Percentiles rank a stretch among this genome's conserved stretches.
Evolutionary conservation across 306 rosid genomes (phyloP).

Genomic region (Cucurbita maxima): DNA sequence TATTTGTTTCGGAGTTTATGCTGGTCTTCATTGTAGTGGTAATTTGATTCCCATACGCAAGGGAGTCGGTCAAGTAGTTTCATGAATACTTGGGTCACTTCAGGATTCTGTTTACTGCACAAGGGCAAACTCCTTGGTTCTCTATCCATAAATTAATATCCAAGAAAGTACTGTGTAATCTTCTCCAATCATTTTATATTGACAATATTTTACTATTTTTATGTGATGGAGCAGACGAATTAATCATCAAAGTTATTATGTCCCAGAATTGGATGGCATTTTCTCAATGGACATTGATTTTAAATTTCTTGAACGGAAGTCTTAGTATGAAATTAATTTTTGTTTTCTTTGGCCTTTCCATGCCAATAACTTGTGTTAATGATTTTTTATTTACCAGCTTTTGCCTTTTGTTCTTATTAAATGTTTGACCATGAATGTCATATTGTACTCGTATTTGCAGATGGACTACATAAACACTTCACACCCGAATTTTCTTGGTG

Average conservation of each 20-base stretch:
- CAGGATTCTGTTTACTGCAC: not conserved
- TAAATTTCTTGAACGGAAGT: not conserved
- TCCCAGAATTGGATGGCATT: not conserved
- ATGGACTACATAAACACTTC: slow-evolving; percentile 98
- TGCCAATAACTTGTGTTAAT: not conserved
- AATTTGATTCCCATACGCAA: not conserved
- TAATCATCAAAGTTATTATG: not conserved
- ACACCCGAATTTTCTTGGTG: slow-evolving; percentile 93
- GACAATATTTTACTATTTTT: not conserved
- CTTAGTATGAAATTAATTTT: not conserved
- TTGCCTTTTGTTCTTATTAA: not conserved
- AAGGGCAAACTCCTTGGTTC: not conserved
- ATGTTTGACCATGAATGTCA: not conserved
- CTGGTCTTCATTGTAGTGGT: not conserved
- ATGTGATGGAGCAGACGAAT: not conserved
- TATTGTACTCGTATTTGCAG: slow-evolving; percentile 24
- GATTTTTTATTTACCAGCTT: not conserved
- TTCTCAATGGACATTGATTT: not conserved
- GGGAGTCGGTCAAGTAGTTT: not conserved
- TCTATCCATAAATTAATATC: not conserved
- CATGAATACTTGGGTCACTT: not conserved
- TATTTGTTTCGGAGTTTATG: not conserved
- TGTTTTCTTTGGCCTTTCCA: not conserved
- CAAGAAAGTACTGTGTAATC: not conserved
- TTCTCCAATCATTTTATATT: not conserved